Evolutionary conservation across 352 stramenopile genomes (phyloP).

Genomic region (Pythium grandisporangium): DNA sequence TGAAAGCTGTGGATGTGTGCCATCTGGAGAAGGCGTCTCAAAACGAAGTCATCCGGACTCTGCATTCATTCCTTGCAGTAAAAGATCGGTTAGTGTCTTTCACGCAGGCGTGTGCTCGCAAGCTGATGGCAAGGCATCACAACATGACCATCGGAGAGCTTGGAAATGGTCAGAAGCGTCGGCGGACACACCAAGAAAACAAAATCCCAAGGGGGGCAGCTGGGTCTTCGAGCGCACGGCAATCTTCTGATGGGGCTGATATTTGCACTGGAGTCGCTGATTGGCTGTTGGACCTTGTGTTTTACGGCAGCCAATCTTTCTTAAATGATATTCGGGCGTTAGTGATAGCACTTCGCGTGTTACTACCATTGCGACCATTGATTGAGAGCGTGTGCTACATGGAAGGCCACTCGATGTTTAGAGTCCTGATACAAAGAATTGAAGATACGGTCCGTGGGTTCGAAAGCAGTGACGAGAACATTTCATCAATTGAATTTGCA

Average conservation of each 20-base stretch:
- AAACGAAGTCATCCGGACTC: not conserved
- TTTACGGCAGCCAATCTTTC: not conserved
- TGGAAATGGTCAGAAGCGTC: too few relatives aligned
- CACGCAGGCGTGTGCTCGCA: not conserved
- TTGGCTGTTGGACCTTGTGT: constrained; percentile 1
- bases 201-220: too few relatives aligned
- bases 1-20: not conserved
- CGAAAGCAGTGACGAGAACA: not conserved
- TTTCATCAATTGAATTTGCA: not conserved
- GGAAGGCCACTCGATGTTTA: not conserved
- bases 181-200: too few relatives aligned
- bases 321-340: not conserved
- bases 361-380: constrained; percentile 1
- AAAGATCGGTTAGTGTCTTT: not conserved
- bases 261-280: not conserved
- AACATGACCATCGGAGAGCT: too few relatives aligned
- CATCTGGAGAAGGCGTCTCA: not conserved
- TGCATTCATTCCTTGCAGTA: not conserved
- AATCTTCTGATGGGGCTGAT: too few relatives aligned
- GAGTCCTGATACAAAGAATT: not conserved
- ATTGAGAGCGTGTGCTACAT: not conserved
- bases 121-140: not conserved
- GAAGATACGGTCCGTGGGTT: not conserved
- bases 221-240: too few relatives aligned
- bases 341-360: not conserved